A percentile compares a stretch with the other conserved stretches of the same genome.
These are phyloP conservation scores for Kluyveromyces marxianus DNA, from an alignment of 1,139 yeast species.

Conservation along the genomic window DNA sequence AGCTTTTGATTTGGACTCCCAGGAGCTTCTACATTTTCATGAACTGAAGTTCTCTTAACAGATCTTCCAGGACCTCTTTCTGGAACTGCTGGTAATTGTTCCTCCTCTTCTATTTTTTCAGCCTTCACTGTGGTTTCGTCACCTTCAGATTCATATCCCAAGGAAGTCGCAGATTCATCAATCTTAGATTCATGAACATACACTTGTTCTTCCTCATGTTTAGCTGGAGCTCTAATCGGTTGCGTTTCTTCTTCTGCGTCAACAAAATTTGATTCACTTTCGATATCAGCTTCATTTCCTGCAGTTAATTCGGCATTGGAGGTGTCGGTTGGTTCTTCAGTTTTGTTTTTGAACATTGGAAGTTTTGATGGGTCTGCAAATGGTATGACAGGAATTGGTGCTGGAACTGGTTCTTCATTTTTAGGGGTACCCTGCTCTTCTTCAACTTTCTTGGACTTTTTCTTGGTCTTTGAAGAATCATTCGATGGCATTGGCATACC, in stretches of 20 bases:
- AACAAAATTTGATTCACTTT: constrained; percentile 7
- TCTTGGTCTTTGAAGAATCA: constrained; percentile 19
- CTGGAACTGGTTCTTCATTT: constrained; percentile 20
- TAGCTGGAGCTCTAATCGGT: neutral
- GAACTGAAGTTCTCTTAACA: neutral
- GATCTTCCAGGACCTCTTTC: neutral
- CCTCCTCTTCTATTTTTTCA: neutral
- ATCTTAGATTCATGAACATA: neutral
- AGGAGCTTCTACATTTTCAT: neutral
- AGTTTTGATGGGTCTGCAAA: constrained; percentile 34
- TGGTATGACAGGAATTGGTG: constrained; percentile 47
- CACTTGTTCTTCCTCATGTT: neutral
- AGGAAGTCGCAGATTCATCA: neutral
- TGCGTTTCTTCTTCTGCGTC: constrained; percentile 5
- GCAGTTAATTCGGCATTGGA: constrained; percentile 9
- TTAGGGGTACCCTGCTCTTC: constrained; percentile 19
- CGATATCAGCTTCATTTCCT: constrained; percentile 12
- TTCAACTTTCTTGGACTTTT: constrained; percentile 25
- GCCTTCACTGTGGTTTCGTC: neutral
- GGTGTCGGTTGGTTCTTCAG: constrained; percentile 13
- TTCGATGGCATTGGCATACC: constrained; percentile 36
- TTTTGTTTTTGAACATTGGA: constrained; percentile 18
- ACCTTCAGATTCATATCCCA: constrained; percentile 5
- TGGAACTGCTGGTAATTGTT: neutral
- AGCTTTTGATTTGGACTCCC: neutral